Base-by-base conservation (phyloP, 169 alveolate species). In the Condylostoma magnum region DNA sequence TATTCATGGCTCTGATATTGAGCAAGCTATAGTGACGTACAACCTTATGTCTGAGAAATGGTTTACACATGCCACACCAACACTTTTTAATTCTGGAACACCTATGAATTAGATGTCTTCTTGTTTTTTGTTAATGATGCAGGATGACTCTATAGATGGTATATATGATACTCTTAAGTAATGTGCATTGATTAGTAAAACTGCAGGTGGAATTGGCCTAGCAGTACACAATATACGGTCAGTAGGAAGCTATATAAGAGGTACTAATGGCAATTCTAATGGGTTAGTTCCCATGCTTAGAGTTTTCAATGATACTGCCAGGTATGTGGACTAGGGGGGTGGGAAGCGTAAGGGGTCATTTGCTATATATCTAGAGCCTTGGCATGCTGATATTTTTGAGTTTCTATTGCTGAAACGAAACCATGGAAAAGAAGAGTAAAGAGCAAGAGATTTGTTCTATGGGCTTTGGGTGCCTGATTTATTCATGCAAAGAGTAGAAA, bases 381-480 rank as follows among this genome's bases (percentile, higher is more conserved):
- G 99, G 99, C 99, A 98, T 66, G 95, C 98, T 2, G 99, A 98
- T 72, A 86, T 97, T 54, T 90, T 95, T 57, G 99, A 96, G 74
- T 96, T 96, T 83, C 82, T 98, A 63, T 96, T 96, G 75, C 85
- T 97, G 47, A 85, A 96, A 44, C 97, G 97, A 88, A 97, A 97
- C 82, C 98, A 94, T 82, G 99, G 99, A 27, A 93, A 96, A 76
- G 99, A 97, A 77, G 99, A 98, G 85, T 87, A 90, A 69, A 84
- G 99, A 43, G 99, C 99, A 15, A 81, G 99, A 47, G 99, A 98
- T 76, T 90, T 98, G 33, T 98, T 98, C 91, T 96, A 90, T 73
- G 99, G 99, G 28, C 95, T 98, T 3, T 98, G 99, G 99, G 91
- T 98, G 15, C 99, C 99, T 0, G 99, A 98, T 78, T 89, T 98